Evolutionary conservation across 2,329 filamentous ascomycete genomes (phyloP).

Genomic region (Colletotrichum sp.): DNA sequence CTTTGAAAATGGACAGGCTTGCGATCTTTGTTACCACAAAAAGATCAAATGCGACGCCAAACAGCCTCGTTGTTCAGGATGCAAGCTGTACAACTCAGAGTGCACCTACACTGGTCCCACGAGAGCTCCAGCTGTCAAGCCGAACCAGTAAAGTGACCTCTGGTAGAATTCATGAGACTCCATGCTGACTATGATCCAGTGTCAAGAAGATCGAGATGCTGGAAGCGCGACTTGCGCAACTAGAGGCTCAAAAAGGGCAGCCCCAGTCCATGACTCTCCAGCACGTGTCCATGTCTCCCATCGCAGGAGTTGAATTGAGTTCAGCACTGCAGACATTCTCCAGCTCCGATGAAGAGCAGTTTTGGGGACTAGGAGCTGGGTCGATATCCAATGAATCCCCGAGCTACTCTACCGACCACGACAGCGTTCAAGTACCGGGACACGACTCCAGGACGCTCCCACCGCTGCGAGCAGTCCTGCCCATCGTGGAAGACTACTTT

Average conservation of each 20-base stretch:
- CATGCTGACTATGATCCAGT: not conserved
- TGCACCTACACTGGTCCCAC: constrained; percentile 14
- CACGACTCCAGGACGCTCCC: constrained; percentile 5
- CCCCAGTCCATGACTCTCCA: not conserved
- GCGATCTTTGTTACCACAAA: constrained; percentile 13
- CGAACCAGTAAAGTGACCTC: not conserved
- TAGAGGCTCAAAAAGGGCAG: not conserved
- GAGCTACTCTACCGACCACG: not conserved
- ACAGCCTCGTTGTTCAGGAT: constrained; percentile 11
- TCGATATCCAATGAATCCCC: not conserved
- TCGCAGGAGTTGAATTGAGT: not conserved
- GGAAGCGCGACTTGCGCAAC: not conserved
- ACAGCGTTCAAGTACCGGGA: not conserved
- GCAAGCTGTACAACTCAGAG: constrained; percentile 10
- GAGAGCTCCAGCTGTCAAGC: not conserved
- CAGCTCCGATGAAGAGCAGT: not conserved
- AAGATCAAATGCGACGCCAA: constrained; percentile 17
- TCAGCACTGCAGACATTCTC: not conserved
- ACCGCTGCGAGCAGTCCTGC: constrained; percentile 21
- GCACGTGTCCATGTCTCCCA: not conserved
- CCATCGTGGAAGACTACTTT: constrained; percentile 24
- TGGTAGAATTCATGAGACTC: rapidly evolving
- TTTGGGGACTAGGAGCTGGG: not conserved
- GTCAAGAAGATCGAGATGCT: constrained; percentile 4
- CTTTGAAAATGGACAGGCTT: not conserved